Base-by-base conservation (phyloP, 208 protist species). In the Trypanosoma theileri region DNA sequence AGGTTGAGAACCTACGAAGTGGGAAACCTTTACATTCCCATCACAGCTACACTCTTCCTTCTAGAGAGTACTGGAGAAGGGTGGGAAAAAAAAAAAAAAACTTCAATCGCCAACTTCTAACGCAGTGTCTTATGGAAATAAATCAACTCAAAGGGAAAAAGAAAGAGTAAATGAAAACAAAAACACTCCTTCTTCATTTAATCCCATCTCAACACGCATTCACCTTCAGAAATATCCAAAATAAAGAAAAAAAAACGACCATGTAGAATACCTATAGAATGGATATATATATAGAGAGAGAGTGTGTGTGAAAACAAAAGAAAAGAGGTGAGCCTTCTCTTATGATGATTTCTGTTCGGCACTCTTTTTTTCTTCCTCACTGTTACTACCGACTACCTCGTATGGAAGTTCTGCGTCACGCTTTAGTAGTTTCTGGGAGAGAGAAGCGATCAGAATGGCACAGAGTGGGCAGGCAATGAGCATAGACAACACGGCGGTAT, bases 401-500 rank as follows among this genome's bases (percentile, higher is more conserved):
- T 58, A 19, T 14, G 31, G 0, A 50, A 19, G 17, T 4, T 60
- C 42, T 2, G 31, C 46, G 7, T 73, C 50, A 45, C 14, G 78
- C 41, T 52, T 74, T 14, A 88, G 72, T 35, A 88, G 66, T 13
- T 77, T 83, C 16, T 61, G 65, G 0, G 75, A 75, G 26, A 84
- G 71, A 40, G 66, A 61, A 0, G 60, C 63, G 13, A 84, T 67
- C 21, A 88, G 79, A 59, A 82, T 88, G 24, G 82, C 84, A 57
- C 82, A 88, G 12, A 88, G 28, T n/a, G 79, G 75, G 41, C 75
- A 88, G 12, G 82, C 79, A 6, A 88, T 67, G n/a, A 88, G 67
- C 28, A 84, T 73, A 19, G 71, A 70, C 13, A 88, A 53, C 9
- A 88, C 66, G 28, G 82, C 79, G 13, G 72, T 79, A 58, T 88